Conservation (phyloP, 73 alveolate genomes). For the Diophrys appendiculata region DNA sequence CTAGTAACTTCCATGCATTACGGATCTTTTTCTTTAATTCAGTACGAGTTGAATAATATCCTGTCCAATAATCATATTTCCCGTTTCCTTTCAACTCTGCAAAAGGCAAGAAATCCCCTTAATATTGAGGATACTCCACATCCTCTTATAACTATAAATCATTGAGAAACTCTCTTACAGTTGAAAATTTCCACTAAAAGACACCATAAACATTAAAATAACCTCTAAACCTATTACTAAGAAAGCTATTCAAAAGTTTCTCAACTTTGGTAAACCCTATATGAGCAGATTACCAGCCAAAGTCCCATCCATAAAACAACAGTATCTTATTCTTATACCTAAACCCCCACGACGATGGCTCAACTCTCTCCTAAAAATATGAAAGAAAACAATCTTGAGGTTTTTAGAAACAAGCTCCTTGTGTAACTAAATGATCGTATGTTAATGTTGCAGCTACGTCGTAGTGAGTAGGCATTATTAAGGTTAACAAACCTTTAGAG, state of each 20-base stretch:
- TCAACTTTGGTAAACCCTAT: background rate
- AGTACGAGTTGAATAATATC: background rate
- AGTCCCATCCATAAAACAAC: slow-evolving; percentile 1
- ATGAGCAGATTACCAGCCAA: background rate
- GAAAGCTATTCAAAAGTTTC: background rate
- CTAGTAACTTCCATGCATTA: background rate
- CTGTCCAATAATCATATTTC: background rate
- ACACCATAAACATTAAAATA: background rate
- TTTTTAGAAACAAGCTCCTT: background rate
- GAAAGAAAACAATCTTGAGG: background rate
- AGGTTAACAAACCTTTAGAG: background rate
- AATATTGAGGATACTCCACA: background rate
- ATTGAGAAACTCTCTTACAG: background rate
- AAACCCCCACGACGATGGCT: background rate
- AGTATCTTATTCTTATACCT: background rate
- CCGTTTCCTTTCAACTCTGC: background rate
- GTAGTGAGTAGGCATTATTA: background rate
- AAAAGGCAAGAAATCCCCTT: background rate
- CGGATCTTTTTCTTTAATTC: too few species aligned
- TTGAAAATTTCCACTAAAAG: background rate
- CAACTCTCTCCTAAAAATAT: background rate
- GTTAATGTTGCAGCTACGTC: background rate
- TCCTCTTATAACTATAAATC: background rate
- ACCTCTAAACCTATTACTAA: background rate
- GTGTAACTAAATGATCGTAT: background rate